Percentiles rank a stretch among this genome's conserved stretches.
phyloP scores from a whole-genome alignment of 441 rosid species.

The Croton setiger region DNA sequence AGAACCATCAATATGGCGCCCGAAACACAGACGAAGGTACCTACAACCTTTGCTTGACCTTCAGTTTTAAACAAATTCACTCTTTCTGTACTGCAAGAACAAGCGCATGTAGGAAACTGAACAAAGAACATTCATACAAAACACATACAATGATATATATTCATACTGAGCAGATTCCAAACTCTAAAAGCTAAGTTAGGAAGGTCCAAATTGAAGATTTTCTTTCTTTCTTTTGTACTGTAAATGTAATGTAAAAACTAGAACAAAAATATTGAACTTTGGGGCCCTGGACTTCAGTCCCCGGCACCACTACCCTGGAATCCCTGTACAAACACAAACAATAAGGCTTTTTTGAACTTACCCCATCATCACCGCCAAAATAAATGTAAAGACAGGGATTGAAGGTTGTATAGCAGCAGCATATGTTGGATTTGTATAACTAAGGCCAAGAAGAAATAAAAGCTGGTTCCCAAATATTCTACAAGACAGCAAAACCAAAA shows the following conservation, averaged over 20 bases:
- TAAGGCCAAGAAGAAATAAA: conserved; percentile 87
- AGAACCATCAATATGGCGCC: conserved; percentile 91
- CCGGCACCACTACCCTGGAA: no score
- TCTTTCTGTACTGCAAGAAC: conserved; percentile 89
- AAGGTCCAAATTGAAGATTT: no score
- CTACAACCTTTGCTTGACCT: conserved; percentile 90
- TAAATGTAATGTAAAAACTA: no score
- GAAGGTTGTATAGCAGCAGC: conserved; percentile 99
- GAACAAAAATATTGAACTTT: no score
- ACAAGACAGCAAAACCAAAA: conserved; percentile 22
- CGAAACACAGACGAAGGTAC: conserved; percentile 72
- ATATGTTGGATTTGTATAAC: conserved; percentile 94
- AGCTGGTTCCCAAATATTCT: conserved; percentile 99
- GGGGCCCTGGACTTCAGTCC: no score
- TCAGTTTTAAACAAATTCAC: conserved; percentile 69
- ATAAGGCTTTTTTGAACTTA: conserved; percentile 30
- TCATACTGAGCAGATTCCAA: not conserved
- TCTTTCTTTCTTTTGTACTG: no score
- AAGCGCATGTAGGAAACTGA: conserved; percentile 29
- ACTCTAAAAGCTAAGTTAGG: no score
- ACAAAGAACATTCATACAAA: conserved; percentile 20
- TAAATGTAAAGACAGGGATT: conserved; percentile 92
- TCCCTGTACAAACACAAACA: not conserved
- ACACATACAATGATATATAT: conserved; percentile 3
- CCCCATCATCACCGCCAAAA: conserved; percentile 94